phyloP scores from a whole-genome alignment of 345 rosid species.

The Sisymbrium irio region DNA sequence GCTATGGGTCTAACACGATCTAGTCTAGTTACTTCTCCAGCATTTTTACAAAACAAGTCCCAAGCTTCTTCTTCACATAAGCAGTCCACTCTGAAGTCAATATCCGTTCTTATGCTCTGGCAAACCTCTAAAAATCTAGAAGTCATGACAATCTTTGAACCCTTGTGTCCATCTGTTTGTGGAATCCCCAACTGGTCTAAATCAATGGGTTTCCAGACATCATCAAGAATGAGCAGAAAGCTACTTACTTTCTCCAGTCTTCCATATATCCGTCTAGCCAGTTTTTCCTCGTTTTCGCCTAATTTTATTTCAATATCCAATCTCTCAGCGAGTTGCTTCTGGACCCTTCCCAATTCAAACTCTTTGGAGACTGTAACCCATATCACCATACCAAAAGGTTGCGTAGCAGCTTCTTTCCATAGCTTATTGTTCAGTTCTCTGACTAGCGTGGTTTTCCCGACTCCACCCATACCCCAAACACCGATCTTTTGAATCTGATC shows the following conservation, averaged over 20 bases:
- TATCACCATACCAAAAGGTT: conserved; percentile 34
- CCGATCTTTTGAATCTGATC: conserved; percentile 26
- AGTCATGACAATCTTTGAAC: conserved; percentile 23
- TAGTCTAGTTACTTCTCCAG: conserved; percentile 23
- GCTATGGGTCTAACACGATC: conserved; percentile 37
- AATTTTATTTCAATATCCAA: background rate
- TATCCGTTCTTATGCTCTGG: conserved; percentile 26
- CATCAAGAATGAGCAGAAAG: conserved; percentile 39
- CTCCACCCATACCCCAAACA: conserved; percentile 40
- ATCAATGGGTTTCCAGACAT: conserved; percentile 38
- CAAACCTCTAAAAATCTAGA: conserved; percentile 36
- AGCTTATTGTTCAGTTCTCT: conserved; percentile 36
- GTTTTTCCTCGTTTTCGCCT: conserved; percentile 15
- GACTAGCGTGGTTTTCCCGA: conserved; percentile 40
- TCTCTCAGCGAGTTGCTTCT: conserved; percentile 34
- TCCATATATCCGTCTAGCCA: conserved; percentile 12
- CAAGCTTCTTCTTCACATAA: conserved; percentile 27
- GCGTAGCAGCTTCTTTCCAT: conserved; percentile 1
- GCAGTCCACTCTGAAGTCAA: conserved; percentile 30
- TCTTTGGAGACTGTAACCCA: conserved; percentile 36
- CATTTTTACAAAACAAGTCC: conserved; percentile 36
- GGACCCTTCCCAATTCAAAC: conserved; percentile 27
- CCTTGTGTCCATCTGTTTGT: background rate
- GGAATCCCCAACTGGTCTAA: conserved; percentile 35
- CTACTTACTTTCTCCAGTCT: conserved; percentile 6